Evolutionary conservation across 1,284 basidiomycete genomes (phyloP).

Genomic region (Ustilago vetiveriae): DNA sequence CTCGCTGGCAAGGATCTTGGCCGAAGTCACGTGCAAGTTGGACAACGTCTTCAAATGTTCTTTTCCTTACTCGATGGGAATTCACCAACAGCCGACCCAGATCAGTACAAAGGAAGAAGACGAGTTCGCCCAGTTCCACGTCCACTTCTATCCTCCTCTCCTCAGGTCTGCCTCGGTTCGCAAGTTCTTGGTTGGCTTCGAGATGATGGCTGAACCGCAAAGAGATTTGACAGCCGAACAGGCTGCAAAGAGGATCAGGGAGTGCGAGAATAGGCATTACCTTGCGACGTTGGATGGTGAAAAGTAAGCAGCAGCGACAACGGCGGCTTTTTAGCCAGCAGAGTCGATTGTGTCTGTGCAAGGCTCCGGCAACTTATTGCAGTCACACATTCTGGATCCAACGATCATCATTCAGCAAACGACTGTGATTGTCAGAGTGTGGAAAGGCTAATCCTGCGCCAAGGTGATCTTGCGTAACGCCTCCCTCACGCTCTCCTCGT

Average conservation of each 20-base stretch:
- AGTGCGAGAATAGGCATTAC: conserved; percentile 52
- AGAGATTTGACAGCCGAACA: conserved; percentile 90
- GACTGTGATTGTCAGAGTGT: too few relatives aligned
- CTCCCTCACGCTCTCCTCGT: conserved; percentile 21
- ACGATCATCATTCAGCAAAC: too few relatives aligned
- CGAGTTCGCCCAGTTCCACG: conserved; percentile 78
- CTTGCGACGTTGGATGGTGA: conserved; percentile 32
- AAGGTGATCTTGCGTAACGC: conserved; percentile 17
- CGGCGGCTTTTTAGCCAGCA: background rate
- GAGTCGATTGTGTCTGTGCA: too few relatives aligned
- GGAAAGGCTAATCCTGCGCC: too few relatives aligned
- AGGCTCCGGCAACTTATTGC: too few relatives aligned
- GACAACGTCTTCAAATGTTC: conserved; percentile 72
- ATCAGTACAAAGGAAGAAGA: conserved; percentile 68
- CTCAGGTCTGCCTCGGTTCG: conserved; percentile 82
- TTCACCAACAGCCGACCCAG: conserved; percentile 76
- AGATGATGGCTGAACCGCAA: conserved; percentile 90
- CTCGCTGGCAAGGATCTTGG: conserved; percentile 69
- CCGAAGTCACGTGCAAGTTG: conserved; percentile 58
- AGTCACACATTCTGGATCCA: too few relatives aligned
- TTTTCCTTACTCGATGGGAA: conserved; percentile 96
- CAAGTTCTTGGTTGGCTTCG: conserved; percentile 93
- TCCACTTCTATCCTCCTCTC: conserved; percentile 89
- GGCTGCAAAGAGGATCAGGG: conserved; percentile 77
- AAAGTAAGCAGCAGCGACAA: conserved; percentile 11